Conservation (phyloP, 108 stramenopile species). For the Cyclostephanos invisitatus region DNA sequence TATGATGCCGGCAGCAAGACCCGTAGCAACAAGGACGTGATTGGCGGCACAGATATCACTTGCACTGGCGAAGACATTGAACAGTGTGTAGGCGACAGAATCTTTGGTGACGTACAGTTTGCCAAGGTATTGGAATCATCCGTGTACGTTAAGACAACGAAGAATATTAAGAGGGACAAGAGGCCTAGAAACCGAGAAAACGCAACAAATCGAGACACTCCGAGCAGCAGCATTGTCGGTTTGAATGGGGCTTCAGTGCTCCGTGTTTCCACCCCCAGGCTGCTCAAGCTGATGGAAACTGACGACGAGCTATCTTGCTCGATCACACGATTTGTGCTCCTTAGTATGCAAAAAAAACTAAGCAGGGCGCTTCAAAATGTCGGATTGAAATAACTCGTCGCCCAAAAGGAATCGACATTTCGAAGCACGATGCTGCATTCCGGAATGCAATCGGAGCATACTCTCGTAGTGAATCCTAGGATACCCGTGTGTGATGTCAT, state of each 20-base stretch:
- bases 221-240: slow-evolving; percentile 9
- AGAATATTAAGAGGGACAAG: slow-evolving; percentile 2
- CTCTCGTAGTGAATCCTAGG: too few species aligned
- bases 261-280: slow-evolving; percentile 36
- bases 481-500: too few species aligned
- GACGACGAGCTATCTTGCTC: slow-evolving; percentile 40
- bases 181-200: background rate
- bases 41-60: background rate
- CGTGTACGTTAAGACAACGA: slow-evolving; percentile 25
- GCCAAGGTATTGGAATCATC: slow-evolving; percentile 34
- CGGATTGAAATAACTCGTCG: background rate
- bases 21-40: background rate
- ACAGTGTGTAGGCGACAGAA: slow-evolving; percentile 21
- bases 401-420: background rate
- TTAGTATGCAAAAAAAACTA: slow-evolving; percentile 45
- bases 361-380: slow-evolving; percentile 13
- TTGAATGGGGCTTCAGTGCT: slow-evolving; percentile 37
- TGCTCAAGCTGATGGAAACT: slow-evolving; percentile 38
- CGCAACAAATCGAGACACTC: too few species aligned
- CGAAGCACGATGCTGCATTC: background rate
- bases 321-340: slow-evolving; percentile 35
- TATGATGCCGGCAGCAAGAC: background rate
- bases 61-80: background rate
- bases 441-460: too few species aligned
- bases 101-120: slow-evolving; percentile 45